Evolutionary conservation across 352 stramenopile species (phyloP).

Genomic region (Phytophthora agathidicida): DNA sequence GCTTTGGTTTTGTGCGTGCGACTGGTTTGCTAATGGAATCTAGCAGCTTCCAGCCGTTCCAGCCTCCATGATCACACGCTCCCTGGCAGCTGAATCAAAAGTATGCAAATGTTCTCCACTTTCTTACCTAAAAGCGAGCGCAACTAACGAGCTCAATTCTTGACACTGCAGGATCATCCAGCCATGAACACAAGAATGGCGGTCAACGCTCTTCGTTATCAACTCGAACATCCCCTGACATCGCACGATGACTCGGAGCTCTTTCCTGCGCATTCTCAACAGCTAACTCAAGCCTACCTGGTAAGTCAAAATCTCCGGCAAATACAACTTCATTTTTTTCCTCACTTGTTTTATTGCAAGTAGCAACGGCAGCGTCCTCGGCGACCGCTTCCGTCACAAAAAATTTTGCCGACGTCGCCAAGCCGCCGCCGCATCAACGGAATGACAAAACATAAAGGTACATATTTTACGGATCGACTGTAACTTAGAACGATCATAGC

Average conservation of each 20-base stretch:
- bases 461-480: not conserved
- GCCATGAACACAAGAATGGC: conserved; percentile 59
- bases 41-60: conserved; percentile 55
- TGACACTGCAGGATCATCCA: conserved; percentile 24
- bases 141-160: not conserved
- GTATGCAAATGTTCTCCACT: conserved; percentile 8
- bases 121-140: not conserved
- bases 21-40: conserved; percentile 2
- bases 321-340: not conserved
- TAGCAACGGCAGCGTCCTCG: conserved; percentile 61
- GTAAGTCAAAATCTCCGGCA: conserved; percentile 22
- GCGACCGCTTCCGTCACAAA: conserved; percentile 31
- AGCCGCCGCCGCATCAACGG: conserved; percentile 12
- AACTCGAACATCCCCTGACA: conserved; percentile 79
- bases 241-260: conserved; percentile 78
- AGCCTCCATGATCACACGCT: conserved; percentile 54
- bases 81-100: conserved; percentile 44
- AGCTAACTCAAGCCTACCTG: conserved; percentile 53
- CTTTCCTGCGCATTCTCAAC: conserved; percentile 49
- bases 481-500: not conserved
- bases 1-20: not conserved
- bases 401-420: conserved; percentile 25
- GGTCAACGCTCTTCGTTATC: conserved; percentile 76
- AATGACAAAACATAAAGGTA: conserved; percentile 32
- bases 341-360: not conserved